Evolutionary conservation across 345 rosid species (phyloP), one percentile per base, ranked within the genome.

Genomic region (Clausena lansium): DNA sequence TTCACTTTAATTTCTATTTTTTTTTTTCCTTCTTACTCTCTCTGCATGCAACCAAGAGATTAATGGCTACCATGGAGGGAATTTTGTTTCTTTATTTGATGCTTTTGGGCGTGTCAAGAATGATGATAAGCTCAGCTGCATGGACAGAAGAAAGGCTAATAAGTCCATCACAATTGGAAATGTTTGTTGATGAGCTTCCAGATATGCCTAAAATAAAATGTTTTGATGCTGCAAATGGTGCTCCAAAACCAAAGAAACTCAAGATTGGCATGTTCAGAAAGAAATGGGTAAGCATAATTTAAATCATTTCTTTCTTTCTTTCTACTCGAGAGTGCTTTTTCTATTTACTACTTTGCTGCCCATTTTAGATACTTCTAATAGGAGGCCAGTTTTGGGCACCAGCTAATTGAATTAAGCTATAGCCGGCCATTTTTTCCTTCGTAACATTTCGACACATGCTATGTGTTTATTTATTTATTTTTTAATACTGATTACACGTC

Each of bases 181-280:
- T 85, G 97, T 96, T 92, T 69, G 97, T 96, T 3, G 98, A 94
- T 50, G 79, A 88, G 47, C 91, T 96, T 65, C 93, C 86, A 1
- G 87, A 90, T 74, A 87, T 96, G 79, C 97, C 97, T 2, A 89
- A 24, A 69, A 75, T 96, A 81, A 77, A 38, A 22, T 93, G 89
- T 30, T 94, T 70, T 69, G 71, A 81, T 30, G 57, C 84, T n/a
- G 80, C 78, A 13, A 66, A 81, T 63, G 90, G 90, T 36, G 75
- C 65, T 61, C 81, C 85, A 72, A 87, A 76, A 72, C 60, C 94
- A 9, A 89, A 80, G 78, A 80, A 81, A 17, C 85, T 96, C 41
- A 47, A 79, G 24, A 94, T 96, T 81, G 97, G 95, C 87, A 96
- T 96, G 98, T 96, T 78, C 84, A 36, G 30, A 80, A 92, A 80